phyloP scores from a whole-genome alignment of 257 asterid species.

The Nicotiana obtusifolia region DNA sequence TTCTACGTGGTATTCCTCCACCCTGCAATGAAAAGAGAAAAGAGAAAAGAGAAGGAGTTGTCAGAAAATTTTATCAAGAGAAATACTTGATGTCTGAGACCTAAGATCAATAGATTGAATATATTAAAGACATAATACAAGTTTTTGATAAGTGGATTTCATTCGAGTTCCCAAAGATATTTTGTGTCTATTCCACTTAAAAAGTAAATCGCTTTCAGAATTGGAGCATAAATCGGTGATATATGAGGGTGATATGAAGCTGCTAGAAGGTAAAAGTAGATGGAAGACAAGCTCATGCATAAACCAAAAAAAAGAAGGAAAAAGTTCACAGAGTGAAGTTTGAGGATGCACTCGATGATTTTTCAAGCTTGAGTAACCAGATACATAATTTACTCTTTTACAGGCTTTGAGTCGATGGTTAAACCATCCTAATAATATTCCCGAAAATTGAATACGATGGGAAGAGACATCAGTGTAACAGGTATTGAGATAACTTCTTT shows the following conservation, averaged over 20 bases:
- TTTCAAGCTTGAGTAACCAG: neutral
- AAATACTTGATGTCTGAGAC: neutral
- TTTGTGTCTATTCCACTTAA: neutral
- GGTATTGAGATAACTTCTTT: neutral
- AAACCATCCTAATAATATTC: neutral
- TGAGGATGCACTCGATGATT: neutral
- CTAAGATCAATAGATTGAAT: neutral
- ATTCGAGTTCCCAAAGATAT: neutral
- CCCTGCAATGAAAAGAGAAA: constrained; percentile 45
- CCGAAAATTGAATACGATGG: neutral
- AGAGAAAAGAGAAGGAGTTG: neutral
- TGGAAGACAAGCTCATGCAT: neutral
- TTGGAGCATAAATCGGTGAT: neutral
- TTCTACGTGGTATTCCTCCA: constrained; percentile 92
- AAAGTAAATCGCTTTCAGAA: neutral
- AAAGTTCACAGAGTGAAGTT: neutral
- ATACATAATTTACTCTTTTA: neutral
- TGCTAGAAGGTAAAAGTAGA: neutral
- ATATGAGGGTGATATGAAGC: neutral
- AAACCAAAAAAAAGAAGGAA: neutral
- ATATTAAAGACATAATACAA: neutral
- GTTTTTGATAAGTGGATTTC: too few species aligned
- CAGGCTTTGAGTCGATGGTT: neutral
- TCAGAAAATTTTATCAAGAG: neutral
- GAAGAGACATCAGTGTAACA: neutral